Percentiles rank a stretch among this genome's conserved stretches.
Conservation (phyloP, 768 basidiomycete species). For the Tulasnella sp. region DNA sequence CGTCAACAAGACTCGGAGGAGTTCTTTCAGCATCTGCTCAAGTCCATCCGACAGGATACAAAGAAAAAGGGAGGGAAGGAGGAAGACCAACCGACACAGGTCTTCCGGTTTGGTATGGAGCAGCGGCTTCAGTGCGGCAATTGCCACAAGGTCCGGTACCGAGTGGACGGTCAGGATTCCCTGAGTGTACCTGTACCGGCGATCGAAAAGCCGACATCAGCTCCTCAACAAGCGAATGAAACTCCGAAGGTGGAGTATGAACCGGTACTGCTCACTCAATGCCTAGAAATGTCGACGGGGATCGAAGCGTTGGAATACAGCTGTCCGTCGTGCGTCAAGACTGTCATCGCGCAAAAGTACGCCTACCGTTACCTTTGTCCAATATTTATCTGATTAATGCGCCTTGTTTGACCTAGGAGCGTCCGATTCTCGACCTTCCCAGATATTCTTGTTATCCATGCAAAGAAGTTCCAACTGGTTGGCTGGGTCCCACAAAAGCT, state of each 20-base stretch:
- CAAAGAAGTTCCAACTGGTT: slow-evolving; percentile 88
- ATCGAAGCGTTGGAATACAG: slow-evolving; percentile 66
- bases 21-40: slow-evolving; percentile 76
- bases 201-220: slow-evolving; percentile 43
- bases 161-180: slow-evolving; percentile 62
- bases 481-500: slow-evolving; percentile 97
- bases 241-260: slow-evolving; percentile 57
- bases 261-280: slow-evolving; percentile 48
- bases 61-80: slow-evolving; percentile 36
- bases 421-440: slow-evolving; percentile 79
- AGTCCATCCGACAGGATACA: slow-evolving; percentile 55
- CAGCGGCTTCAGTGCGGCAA: slow-evolving; percentile 74
- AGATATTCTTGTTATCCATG: slow-evolving; percentile 75
- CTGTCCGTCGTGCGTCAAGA: slow-evolving; percentile 63
- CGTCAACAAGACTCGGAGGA: slow-evolving; percentile 95
- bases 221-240: slow-evolving; percentile 35
- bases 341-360: slow-evolving; percentile 64
- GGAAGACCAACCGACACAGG: slow-evolving; percentile 55
- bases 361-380: not conserved
- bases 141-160: slow-evolving; percentile 75
- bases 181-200: slow-evolving; percentile 76
- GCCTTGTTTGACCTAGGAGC: slow-evolving; percentile 37
- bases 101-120: slow-evolving; percentile 75
- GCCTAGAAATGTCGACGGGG: slow-evolving; percentile 48
- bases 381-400: not conserved